Evolutionary conservation across 305 asterid genomes (phyloP), one percentile per base, ranked within the genome.

Genomic region (Andrographis paniculata): DNA sequence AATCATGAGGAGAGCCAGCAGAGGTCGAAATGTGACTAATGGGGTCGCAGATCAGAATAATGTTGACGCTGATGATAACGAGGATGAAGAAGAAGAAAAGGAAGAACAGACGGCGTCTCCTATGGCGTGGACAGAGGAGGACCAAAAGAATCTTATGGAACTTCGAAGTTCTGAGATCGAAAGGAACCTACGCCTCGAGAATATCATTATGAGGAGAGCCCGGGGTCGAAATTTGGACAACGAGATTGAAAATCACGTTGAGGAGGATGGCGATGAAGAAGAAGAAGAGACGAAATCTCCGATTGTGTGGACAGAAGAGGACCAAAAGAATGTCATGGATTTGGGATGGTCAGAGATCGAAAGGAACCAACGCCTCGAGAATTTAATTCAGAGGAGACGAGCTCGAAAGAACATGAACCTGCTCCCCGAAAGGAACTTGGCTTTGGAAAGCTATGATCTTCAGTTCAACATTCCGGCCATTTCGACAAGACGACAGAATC

Each of bases 281-380:
- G 93, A 76, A 35, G 88, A 72, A 65, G 60, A 56, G 69, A 55
- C 60, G 8, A 72, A 77, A 60, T 72, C 87, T 24, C 78, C 73
- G 31, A 84, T 92, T 58, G 64, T 73, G 45, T 92, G 99, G 96
- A 92, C 99, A 0, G 96, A 83, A 46, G 94, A 87, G 74, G 99
- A 92, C 60, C 91, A 87, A 62, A 92, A 77, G 86, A 92, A 92
- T 79, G 84, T 92, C 42, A 79, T 92, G 88, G 94, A 92, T 65
- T 66, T 92, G 20, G 95, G 99, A 50, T 79, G 80, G 64, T 92
- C 95, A 0, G 99, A 92, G 72, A 72, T 84, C 1, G 96, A 92
- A 71, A 67, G 99, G 62, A 92, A 87, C 69, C 84, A 71, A 52
- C 73, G 94, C 61, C 66, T 92, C 74, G 99, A 92, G 77, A 92